These are phyloP conservation scores for Mortierella sp. DNA, from an alignment of 371 early-diverging fungal genomes.

Conservation along the genomic window DNA sequence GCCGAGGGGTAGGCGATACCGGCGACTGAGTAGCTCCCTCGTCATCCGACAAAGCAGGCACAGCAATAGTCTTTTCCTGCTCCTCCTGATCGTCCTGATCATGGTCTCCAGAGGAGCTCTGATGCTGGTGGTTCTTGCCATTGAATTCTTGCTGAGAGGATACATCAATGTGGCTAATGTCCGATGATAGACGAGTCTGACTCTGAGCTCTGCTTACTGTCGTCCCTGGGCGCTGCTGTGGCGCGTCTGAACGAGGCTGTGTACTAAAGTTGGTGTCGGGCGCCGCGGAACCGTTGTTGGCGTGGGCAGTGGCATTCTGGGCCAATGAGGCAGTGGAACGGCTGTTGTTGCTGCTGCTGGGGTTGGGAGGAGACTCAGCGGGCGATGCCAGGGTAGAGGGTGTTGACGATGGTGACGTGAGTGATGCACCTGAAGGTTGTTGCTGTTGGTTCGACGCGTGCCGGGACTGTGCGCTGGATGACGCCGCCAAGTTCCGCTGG, in stretches of 20 bases:
- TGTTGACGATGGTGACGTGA: conserved; percentile 17
- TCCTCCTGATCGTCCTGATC: conserved; percentile 45
- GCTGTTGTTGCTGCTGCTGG: conserved; percentile 2
- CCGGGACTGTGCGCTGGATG: conserved; percentile 16
- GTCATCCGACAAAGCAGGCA: conserved; percentile 17
- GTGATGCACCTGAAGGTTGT: conserved; percentile 7
- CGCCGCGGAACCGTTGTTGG: conserved; percentile 13
- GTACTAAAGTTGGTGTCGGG: conserved; percentile 18
- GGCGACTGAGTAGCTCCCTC: conserved; percentile 19
- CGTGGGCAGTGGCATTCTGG: conserved; percentile 15
- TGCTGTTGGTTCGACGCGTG: conserved; percentile 12
- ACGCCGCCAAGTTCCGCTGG: conserved; percentile 15
- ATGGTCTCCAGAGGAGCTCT: not conserved
- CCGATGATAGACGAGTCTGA: conserved; percentile 39
- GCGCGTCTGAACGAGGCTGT: conserved; percentile 15
- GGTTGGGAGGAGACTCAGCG: conserved; percentile 10
- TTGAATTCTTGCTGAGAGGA: conserved; percentile 15
- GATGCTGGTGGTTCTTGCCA: not conserved
- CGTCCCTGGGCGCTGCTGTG: conserved; percentile 32
- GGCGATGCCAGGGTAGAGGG: conserved; percentile 17
- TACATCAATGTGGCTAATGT: conserved; percentile 45
- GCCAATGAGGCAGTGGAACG: conserved; percentile 15
- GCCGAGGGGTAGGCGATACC: conserved; percentile 19
- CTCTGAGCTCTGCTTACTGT: conserved; percentile 23
- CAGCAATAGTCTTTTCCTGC: conserved; percentile 40